Evolutionary conservation across 345 rosid species (phyloP), one percentile per base, ranked within the genome.

Genomic region (Citrus sinensis): DNA sequence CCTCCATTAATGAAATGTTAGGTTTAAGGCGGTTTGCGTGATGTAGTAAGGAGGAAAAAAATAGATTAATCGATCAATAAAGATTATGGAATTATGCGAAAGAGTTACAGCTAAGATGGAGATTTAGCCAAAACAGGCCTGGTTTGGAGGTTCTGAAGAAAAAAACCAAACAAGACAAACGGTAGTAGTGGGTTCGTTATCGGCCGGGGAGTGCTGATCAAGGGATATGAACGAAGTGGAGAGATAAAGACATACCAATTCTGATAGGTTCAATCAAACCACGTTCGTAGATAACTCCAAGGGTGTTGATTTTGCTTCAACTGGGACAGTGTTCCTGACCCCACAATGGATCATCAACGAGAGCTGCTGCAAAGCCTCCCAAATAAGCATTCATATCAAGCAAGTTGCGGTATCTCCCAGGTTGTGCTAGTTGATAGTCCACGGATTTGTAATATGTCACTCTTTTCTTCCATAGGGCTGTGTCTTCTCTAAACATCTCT

Each of bases 261-360:
- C 70, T 96, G 99, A 80, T 96, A 96, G 0, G 98, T 92, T 79
- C 99, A 3, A 92, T 90, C 73, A 96, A 73, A 22, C 99, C 99
- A 9, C 99, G 92, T 79, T 96, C 97, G 46, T 86, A 96, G 9
- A 94, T 83, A 66, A 81, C 97, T 11, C 99, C 99, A 9, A 96
- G 91, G 4, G 97, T 94, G 76, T 92, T 83, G 82, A 78, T 72
- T 34, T 81, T 68, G 92, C 89, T 75, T 96, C 93, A 7, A 86
- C 90, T 0, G 98, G 97, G 67, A 90, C 95, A 14, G 83, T 59
- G 42, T 94, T 96, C 98, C 92, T 94, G 65, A 89, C 93, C 93
- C 98, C 97, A 94, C 24, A 87, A 87, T n/a, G 97, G 97, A 58
- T 96, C 96, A 69, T 84, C 89, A 0, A 82, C 83, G 19, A 94